Base-by-base conservation (phyloP, 2,329 filamentous ascomycete genomes). In the Sporothrix protearum region DNA sequence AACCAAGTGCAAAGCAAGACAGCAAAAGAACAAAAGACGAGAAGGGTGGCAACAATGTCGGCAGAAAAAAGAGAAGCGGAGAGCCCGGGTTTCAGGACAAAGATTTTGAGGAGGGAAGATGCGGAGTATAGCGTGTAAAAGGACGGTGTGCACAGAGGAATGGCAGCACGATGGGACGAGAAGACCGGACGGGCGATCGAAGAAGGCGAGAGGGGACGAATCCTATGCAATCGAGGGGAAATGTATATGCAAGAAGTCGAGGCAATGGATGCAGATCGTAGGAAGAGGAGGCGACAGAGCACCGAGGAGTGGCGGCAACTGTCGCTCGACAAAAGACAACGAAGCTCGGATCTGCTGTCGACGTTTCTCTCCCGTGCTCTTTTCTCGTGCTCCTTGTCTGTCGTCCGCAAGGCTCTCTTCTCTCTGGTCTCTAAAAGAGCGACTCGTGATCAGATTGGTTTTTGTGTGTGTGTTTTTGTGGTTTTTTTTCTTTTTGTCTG, bases 241-340 rank as follows among this genome's bases (percentile, higher is more conserved):
- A 10, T 3, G 9, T n/a, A 1, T n/a, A 22, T 10, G 39, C 39
- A 14, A 10, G 3, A 14, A 28, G 59, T 64, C 22, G 59, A 64
- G 36, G 59, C 59, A 45, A 64, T 45, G 59, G 22, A 22, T 45
- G 22, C 5, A 25, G 59, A 36, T 45, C 36, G 59, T 64, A 36
- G 36, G 59, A 49, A 39, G 33, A 47, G 61, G 63, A 67, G 63
- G 64, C 45, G 64, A 67, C 64, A 51, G 42, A 28, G 45, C 28
- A 67, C 28, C 42, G 28, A 45, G 30, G 59, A 42, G 42, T 47
- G 28, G 28, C 45, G 42, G 64, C 10, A 67, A 67, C 25, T 67
- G 64, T 67, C 64, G 63, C 63, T 51, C 45, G n/a, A 67, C 45
- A 47, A 47, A 47, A 67, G 45, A 53, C 64, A 49, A 19, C 39